Evolutionary conservation across 306 rosid species (phyloP), one percentile per base, ranked within the genome.

Genomic region (Sicyos edulis): DNA sequence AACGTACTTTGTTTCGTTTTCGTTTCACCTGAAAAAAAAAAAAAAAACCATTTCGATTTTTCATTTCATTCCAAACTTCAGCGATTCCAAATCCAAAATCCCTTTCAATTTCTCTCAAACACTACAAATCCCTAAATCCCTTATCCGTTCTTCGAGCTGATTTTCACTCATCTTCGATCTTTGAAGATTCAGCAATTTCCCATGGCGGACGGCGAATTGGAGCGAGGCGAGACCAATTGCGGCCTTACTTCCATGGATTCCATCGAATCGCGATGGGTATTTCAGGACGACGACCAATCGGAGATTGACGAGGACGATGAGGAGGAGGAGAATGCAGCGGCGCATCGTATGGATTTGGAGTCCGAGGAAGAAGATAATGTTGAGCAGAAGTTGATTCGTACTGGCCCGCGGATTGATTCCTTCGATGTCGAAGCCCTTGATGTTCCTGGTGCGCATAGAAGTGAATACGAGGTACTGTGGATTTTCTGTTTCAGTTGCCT

Each of bases 401-500:
- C 99, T 60, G 99, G 97, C 44, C 99, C 97, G 0, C 88, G 95
- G 44, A 79, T 91, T 58, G 97, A 95, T 79, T 95, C 99, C 7
- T 95, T 95, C 75, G 99, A 95, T 73, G 99, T 91, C 14, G 99
- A 95, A 77, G 99, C 99, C 54, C 97, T 95, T 26, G 99, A 95
- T 78, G 88, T 95, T 72, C 97, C 92, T 12, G 92, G 95, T 22
- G 91, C 89, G 52, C 91, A 63, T 13, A 85, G 95, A 74, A 80
- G 78, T 70, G 95, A 89, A 40, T 87, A 80, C 37, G 99, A 95
- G 91, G 95, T 90, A 73, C 70, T 69, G 76, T 50, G 50, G 22
- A 7, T 52, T 56, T 45, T 59, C 10, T 5, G 14, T 62, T 54
- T 16, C 14, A 62, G 29, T 53, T 11, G 62, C 5, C 26, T 63